Base-by-base conservation (phyloP, 2,329 filamentous ascomycete genomes). In the Cladosporium sphaerospermum region DNA sequence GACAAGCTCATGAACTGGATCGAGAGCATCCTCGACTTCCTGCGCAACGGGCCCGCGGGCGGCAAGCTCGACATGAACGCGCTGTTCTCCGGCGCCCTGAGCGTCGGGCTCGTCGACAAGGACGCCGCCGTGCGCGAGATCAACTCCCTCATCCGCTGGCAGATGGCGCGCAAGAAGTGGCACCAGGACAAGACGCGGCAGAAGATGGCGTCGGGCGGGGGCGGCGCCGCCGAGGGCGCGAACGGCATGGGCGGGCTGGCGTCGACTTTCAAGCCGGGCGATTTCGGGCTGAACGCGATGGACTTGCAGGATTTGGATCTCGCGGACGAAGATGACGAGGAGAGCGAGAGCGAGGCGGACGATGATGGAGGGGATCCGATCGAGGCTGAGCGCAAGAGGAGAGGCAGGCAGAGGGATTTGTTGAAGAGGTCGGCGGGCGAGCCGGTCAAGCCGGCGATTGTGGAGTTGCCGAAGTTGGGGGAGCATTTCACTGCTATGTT, bases 1-100 rank as follows among this genome's bases (percentile, higher is more conserved):
- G 91, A 90, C 34, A 88, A 95, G 63, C 80, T 99, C 48, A 99
- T 99, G 93, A 84, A 84, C 23, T 97, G 93, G 93, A 85, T 97
- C 43, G 93, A 99, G 73, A 88, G 86, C 34, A 97, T 99, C 54
- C 80, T 99, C 5, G 88, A 93, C 57, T 99, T 97, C 72, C 75
- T 99, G 32, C 83, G 92, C 43, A 85, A 90, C 59, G 93, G 93
- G 0, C 93, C 65, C 59, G 80, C 79, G 61, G 89, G 89, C 48
- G 90, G 90, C 36, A 92, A 87, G 58, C 76, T 99, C 16, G 91
- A 99, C 66, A 90, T 99, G 76, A 97, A 99, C 61, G 90, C 89
- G 1, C 76, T 99, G 18, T 92, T 97, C 66, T 85, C 89, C 58
- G 89, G 89, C 23, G 89, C 85, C 2, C 79, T 87, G 36, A 82